These are phyloP conservation scores for Tillandsia fasciculata DNA, from an alignment of 176 grass and related monocot species.

Conservation along the genomic window DNA sequence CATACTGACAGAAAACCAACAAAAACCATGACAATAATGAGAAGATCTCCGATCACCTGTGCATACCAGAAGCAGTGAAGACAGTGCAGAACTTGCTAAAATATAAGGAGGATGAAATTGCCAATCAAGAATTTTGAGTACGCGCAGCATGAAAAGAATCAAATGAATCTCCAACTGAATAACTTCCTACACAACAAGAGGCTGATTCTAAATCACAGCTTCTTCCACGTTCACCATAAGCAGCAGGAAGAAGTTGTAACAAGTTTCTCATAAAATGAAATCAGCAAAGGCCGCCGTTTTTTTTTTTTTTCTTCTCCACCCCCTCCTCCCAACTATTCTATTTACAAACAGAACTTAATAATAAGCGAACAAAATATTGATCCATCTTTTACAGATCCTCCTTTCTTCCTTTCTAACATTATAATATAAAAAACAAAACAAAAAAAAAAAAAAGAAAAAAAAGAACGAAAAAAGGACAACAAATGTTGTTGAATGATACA, in stretches of 20 bases:
- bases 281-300: constrained; percentile 10
- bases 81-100: not conserved
- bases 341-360: constrained; percentile 32
- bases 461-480: not conserved
- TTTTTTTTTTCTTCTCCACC: not conserved
- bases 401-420: not conserved
- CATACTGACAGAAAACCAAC: not conserved
- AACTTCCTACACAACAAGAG: constrained; percentile 5
- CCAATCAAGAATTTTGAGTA: not conserved
- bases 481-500: not conserved
- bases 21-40: not conserved
- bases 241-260: not conserved
- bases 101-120: not conserved
- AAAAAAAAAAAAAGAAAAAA: not conserved
- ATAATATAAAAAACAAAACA: too few species aligned
- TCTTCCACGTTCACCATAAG: not conserved
- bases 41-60: not conserved
- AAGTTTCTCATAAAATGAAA: constrained; percentile 2
- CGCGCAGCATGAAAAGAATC: not conserved
- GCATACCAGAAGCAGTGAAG: not conserved
- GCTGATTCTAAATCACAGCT: constrained; percentile 2
- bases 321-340: constrained; percentile 20
- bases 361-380: constrained; percentile 14
- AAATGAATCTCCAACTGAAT: not conserved
- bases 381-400: not conserved